Base-by-base conservation (phyloP, 176 grass and related monocot species). In the Aechmea fasciata region DNA sequence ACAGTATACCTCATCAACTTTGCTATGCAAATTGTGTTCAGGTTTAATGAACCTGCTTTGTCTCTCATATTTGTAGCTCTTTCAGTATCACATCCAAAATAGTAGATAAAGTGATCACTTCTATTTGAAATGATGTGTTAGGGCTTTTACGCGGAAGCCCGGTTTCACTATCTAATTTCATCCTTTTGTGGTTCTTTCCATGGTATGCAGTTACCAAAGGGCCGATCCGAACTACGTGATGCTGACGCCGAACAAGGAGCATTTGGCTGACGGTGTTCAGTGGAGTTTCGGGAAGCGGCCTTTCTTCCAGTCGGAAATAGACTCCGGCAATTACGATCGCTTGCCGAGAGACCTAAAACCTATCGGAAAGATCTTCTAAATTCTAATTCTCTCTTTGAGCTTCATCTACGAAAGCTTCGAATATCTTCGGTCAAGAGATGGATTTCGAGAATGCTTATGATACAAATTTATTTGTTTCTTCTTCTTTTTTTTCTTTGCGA, bases 171-270 rank as follows among this genome's bases (percentile, higher is more conserved):
- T 65, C 65, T 26, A 3, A 41, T 41, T 41, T 41, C 22, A 15
- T 66, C 24, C 3, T 14, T 19, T 1, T 69, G 50, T 17, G 28
- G 4, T 20, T 49, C 48, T 41, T 79, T 20, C 72, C 11, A 77
- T 11, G 51, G 64, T 81, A 70, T 81, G 70, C 77, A 92, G 89
- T 79, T 97, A 90, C 63, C 83, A 97, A 77, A 79, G 84, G 75
- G 93, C 89, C 0, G 93, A 97, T 81, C 86, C 84, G 7, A 97
- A 97, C 78, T 92, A 97, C 28, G 86, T 92, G 24, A 97, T 97
- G 93, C 50, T 97, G 74, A 87, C 93, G n/a, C 84, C 86, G n/a
- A 97, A 57, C 77, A 97, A 90, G 80, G 89, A 92, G 77, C 89
- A 92, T 69, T 65, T 97, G 57, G 93, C 89, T 63, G 77, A 80